A percentile compares a stretch with the other conserved stretches of the same genome.
phyloP scores from a whole-genome alignment of 495 filamentous ascomycete species.

The Penicillium silybi region DNA sequence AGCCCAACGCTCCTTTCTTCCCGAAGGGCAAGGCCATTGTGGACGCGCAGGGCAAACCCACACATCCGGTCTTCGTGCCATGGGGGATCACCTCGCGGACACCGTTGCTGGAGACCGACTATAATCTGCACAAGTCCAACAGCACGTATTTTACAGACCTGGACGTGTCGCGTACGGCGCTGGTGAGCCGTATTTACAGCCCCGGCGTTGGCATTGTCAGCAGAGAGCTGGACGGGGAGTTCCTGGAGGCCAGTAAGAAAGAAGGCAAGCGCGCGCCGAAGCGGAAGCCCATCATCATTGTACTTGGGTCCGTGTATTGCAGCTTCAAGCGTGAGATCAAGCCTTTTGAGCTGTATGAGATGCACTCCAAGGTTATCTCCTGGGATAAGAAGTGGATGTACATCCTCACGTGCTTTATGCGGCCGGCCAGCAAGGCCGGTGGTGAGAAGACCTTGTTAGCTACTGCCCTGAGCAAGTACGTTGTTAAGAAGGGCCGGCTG shows the following conservation, averaged over 20 bases:
- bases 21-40: slow-evolving; percentile 29
- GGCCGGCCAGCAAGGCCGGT: slow-evolving; percentile 38
- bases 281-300: slow-evolving; percentile 47
- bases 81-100: slow-evolving; percentile 51
- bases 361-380: slow-evolving; percentile 61
- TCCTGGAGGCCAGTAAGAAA: slow-evolving; percentile 28
- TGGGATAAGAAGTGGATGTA: slow-evolving; percentile 89
- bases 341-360: slow-evolving; percentile 61
- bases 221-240: slow-evolving; percentile 42
- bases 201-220: slow-evolving; percentile 52
- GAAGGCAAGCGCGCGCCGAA: slow-evolving; percentile 41
- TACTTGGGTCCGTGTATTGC: slow-evolving; percentile 62
- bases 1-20: slow-evolving; percentile 32
- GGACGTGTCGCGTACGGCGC: slow-evolving; percentile 62
- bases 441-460: slow-evolving; percentile 62
- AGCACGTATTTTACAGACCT: slow-evolving; percentile 73
- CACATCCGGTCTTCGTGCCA: slow-evolving; percentile 54
- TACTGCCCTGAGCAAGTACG: slow-evolving; percentile 77
- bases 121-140: slow-evolving; percentile 71
- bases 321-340: slow-evolving; percentile 66
- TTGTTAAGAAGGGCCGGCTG: slow-evolving; percentile 80
- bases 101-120: slow-evolving; percentile 57
- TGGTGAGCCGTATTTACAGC: slow-evolving; percentile 56
- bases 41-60: slow-evolving; percentile 30
- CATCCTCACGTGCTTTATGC: slow-evolving; percentile 67